Conservation (phyloP, 306 rosid species). For the Lathyrus aphaca region DNA sequence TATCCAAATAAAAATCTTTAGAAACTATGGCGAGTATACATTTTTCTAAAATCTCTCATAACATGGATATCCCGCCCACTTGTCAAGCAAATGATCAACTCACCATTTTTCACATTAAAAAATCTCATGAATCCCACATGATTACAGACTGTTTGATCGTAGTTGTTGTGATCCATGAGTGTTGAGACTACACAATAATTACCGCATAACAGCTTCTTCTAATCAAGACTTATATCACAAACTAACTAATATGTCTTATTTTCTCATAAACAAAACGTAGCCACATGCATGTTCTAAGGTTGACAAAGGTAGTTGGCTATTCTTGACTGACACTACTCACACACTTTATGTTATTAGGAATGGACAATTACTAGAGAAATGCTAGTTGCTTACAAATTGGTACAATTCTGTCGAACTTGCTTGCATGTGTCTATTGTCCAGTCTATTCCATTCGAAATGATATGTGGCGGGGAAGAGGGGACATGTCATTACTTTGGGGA, state of each 20-base stretch:
- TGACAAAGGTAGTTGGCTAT: conserved; percentile 8
- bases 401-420: conserved; percentile 47
- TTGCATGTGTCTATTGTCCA: conserved; percentile 29
- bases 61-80: too few species aligned
- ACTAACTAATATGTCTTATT: too few species aligned
- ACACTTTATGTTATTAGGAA: conserved; percentile 29
- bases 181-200: background rate
- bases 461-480: conserved; percentile 48
- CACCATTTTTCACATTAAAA: too few species aligned
- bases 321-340: background rate
- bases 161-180: too few species aligned
- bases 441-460: conserved; percentile 37
- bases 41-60: too few species aligned
- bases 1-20: too few species aligned
- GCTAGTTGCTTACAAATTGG: conserved; percentile 37
- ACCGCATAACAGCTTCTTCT: background rate
- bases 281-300: conserved; percentile 1
- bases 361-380: conserved; percentile 24
- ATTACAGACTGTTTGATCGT: too few species aligned
- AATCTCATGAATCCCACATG: too few species aligned
- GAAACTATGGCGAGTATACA: rapidly evolving
- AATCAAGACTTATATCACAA: too few species aligned
- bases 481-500: conserved; percentile 42
- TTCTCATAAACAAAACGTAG: background rate
- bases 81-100: too few species aligned